Base-by-base conservation (phyloP, 768 basidiomycete genomes). In the Lactarius indigo region DNA sequence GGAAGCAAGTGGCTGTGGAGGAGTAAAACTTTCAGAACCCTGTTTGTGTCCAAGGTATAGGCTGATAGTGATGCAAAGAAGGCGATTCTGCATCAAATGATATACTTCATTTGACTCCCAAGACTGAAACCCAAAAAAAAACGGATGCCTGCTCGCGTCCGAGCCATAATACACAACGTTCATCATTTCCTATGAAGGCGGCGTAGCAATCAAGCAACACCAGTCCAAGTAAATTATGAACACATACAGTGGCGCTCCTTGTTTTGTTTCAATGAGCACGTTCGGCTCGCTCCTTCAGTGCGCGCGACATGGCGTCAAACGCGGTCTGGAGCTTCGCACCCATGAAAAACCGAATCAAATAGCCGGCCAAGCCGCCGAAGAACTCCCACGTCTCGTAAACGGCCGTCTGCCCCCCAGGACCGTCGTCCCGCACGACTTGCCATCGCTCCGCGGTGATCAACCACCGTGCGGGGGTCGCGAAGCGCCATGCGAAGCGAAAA, bases 361-460 rank as follows among this genome's bases (percentile, higher is more conserved):
- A 62, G 9, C 60, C 65, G n/a, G 52, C 28, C 26, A 66, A 31
- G 6, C 65, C 65, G 5, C 65, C 65, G 4, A 57, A 57, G 33
- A n/a, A 37, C 55, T 57, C 60, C 65, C 65, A 66, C n/a, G 65
- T 57, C 56, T 66, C 60, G 28, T 66, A 66, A 12, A 66, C 35
- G 3, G 56, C 62, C 44, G 3, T n/a, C n/a, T n/a, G n/a, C n/a
- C n/a, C 50, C 1, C n/a, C 60, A 8, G 55, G 33, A 4, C 42
- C 47, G 1, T 10, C 52, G 4, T 66, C 60, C 13, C 60, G 42
- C 23, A 66, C 35, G 52, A 62, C 18, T 30, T 66, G 65, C 65
- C 65, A 66, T 55, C 65, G 65, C 37, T 66, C 60, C 20, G 61
- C 65, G 18, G 17, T 37, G 35, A 66, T n/a, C 33, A 66, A 37